phyloP scores from a whole-genome alignment of 2,329 filamentous ascomycete genomes.

The Tolypocladium pustulatum region DNA sequence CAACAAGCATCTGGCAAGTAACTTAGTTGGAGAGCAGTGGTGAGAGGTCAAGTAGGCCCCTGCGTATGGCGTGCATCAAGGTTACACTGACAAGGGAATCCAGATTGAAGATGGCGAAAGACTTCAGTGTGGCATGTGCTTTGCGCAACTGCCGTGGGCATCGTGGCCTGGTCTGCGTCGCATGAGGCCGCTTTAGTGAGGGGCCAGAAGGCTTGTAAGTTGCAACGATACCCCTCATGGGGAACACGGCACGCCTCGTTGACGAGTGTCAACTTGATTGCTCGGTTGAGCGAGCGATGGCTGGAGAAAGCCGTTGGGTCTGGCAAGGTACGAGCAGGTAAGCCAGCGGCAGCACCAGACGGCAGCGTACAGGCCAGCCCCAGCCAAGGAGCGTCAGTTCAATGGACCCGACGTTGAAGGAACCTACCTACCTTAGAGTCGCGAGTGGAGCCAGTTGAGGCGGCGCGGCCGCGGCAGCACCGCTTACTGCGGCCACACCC shows the following conservation, averaged over 20 bases:
- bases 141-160: background rate
- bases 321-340: background rate
- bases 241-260: background rate
- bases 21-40: background rate
- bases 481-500: constrained; percentile 12
- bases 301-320: background rate
- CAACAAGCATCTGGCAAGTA: background rate
- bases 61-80: background rate
- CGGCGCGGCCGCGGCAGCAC: constrained; percentile 10
- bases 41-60: background rate
- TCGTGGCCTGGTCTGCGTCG: background rate
- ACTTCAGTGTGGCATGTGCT: background rate
- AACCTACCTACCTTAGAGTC: too few species aligned
- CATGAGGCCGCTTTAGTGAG: background rate
- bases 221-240: background rate
- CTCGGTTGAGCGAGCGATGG: background rate
- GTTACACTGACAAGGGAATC: background rate
- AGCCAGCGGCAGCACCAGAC: background rate
- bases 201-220: background rate
- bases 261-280: background rate
- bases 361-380: background rate
- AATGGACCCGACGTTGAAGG: background rate
- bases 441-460: background rate
- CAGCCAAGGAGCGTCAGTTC: background rate
- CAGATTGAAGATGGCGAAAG: background rate